Conservation (phyloP, 495 filamentous ascomycete genomes). For the Jackrogersella minutella region DNA sequence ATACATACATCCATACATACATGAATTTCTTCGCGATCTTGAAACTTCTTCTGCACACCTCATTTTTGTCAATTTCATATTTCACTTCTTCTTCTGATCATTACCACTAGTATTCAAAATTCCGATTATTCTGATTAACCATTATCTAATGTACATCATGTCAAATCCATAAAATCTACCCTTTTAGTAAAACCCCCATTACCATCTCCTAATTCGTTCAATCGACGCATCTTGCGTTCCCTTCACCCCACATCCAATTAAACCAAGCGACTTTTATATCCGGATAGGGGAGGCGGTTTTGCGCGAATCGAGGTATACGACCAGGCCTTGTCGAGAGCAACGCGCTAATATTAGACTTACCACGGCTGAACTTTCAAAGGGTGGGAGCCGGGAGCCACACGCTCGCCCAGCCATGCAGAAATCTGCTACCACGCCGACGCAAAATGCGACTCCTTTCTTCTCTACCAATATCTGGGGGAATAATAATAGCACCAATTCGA, state of each 20-base stretch:
- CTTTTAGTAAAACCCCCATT: conserved; percentile 14
- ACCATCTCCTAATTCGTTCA: conserved; percentile 29
- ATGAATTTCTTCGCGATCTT: conserved; percentile 1
- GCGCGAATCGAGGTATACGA: conserved; percentile 25
- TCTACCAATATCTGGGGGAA: conserved; percentile 51
- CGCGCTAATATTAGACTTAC: conserved; percentile 38
- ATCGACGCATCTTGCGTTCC: conserved; percentile 22
- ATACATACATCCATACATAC: not conserved
- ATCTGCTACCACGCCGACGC: conserved; percentile 48
- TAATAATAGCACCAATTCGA: conserved; percentile 27
- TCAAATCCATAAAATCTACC: conserved; percentile 28
- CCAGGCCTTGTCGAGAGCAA: conserved; percentile 18
- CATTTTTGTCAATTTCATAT: not conserved
- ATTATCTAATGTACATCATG: conserved; percentile 32
- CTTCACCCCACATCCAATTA: conserved; percentile 41
- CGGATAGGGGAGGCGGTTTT: conserved; percentile 36
- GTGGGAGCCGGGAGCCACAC: conserved; percentile 27
- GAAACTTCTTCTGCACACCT: not conserved
- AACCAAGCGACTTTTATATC: conserved; percentile 27
- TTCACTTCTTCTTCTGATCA: not conserved
- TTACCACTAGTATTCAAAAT: conserved; percentile 13
- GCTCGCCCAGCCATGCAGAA: conserved; percentile 52
- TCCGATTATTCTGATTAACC: conserved; percentile 3
- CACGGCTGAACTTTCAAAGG: conserved; percentile 33
- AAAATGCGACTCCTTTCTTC: conserved; percentile 54